Conservation (phyloP, 106 monocot species). For the Alisma plantagoaquatica region DNA sequence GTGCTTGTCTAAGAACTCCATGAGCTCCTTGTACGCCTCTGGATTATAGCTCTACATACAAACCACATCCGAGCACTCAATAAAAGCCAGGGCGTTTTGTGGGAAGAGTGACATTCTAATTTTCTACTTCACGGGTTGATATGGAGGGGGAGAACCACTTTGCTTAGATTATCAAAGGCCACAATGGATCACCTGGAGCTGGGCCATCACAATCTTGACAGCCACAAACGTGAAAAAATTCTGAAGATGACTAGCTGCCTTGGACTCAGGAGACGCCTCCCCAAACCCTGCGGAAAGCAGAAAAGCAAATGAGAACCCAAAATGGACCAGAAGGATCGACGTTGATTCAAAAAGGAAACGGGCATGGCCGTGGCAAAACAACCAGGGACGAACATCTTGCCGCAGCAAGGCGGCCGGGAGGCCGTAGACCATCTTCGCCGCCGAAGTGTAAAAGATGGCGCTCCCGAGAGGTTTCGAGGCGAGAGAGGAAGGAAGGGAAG, state of each 20-base stretch:
- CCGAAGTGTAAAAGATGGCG: neutral
- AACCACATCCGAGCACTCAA: too few relatives aligned
- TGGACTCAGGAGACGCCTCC: conserved; percentile 80
- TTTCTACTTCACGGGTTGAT: too few relatives aligned
- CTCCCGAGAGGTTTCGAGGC: neutral
- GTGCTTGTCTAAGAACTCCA: conserved; percentile 44
- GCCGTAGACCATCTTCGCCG: neutral
- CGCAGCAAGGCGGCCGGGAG: conserved; percentile 27
- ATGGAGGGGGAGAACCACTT: too few relatives aligned
- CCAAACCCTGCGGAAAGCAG: conserved; percentile 34
- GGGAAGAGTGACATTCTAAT: too few relatives aligned
- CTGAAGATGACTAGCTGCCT: conserved; percentile 71
- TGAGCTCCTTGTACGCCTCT: conserved; percentile 62
- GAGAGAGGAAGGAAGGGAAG: neutral
- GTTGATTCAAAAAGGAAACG: neutral
- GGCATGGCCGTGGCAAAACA: neutral
- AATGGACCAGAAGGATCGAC: too few relatives aligned
- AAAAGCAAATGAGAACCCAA: neutral
- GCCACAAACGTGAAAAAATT: conserved; percentile 84
- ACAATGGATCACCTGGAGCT: conserved; percentile 64
- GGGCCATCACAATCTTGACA: conserved; percentile 55
- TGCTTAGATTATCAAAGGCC: too few relatives aligned
- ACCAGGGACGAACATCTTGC: conserved; percentile 89
- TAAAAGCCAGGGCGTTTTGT: too few relatives aligned
- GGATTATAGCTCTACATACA: conserved; percentile 59